Conservation (phyloP, 176 grass and related monocot species). For the Alopecurus myosuroides region DNA sequence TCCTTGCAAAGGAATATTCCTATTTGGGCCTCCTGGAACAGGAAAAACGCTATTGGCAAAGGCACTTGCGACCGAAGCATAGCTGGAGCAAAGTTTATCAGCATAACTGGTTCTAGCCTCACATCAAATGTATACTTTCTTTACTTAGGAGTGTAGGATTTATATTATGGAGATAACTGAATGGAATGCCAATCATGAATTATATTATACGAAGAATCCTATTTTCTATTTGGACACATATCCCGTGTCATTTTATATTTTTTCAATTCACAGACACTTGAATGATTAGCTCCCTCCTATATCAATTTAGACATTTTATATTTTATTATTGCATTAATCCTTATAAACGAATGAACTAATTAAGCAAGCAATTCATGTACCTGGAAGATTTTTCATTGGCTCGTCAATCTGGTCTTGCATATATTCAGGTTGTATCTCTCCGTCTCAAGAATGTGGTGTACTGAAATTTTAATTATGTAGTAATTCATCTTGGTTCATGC, state of each 20-base stretch:
- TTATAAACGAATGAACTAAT: too few relatives aligned
- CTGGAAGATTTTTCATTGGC: too few relatives aligned
- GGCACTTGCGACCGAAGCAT: slow-evolving; percentile 96
- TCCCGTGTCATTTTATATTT: background rate
- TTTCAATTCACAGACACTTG: slow-evolving; percentile 1
- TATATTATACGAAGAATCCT: background rate
- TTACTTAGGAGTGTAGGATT: background rate
- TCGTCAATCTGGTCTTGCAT: too few relatives aligned
- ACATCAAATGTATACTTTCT: slow-evolving; percentile 75
- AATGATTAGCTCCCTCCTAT: background rate
- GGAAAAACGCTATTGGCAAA: slow-evolving; percentile 98
- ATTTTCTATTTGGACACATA: background rate
- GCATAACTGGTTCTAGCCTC: slow-evolving; percentile 81
- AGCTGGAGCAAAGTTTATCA: slow-evolving; percentile 97
- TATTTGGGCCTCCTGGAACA: slow-evolving; percentile 96
- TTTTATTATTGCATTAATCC: too few relatives aligned
- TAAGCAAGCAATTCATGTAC: too few relatives aligned
- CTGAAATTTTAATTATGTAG: too few relatives aligned
- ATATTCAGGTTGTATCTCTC: too few relatives aligned
- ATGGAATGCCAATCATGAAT: background rate
- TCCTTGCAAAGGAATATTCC: slow-evolving; percentile 97
- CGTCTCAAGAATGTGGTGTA: too few relatives aligned
- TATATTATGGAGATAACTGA: slow-evolving; percentile 3
- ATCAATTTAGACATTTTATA: background rate
- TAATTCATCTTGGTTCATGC: too few relatives aligned